Percentiles rank a stretch among this genome's conserved stretches.
Conservation (phyloP, 768 basidiomycete genomes). For the Leccinum subgranulosum region DNA sequence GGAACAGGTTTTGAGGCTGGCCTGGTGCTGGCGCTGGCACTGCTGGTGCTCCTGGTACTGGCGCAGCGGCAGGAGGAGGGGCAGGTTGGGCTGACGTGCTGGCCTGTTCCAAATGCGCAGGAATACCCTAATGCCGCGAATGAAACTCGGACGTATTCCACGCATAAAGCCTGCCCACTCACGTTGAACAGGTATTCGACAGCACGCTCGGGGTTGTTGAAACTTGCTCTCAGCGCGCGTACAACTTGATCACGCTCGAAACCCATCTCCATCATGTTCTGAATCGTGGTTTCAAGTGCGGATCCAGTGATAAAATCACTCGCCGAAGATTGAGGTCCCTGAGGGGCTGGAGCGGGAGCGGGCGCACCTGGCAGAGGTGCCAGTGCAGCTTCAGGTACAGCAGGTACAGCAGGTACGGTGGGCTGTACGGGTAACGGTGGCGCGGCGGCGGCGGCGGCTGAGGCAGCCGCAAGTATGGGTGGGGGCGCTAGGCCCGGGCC, state of each 20-base stretch:
- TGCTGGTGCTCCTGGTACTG: conserved; percentile 32
- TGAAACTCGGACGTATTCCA: conserved; percentile 5
- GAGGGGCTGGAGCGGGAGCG: conserved; percentile 27
- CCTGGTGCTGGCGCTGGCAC: conserved; percentile 29
- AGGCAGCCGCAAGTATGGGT: conserved; percentile 10
- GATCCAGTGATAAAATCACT: conserved; percentile 74
- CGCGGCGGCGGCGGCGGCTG: neutral
- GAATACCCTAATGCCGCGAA: conserved; percentile 63
- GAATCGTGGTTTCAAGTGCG: conserved; percentile 71
- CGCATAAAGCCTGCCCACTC: conserved; percentile 26
- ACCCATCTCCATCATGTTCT: conserved; percentile 92
- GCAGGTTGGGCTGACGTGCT: conserved; percentile 42
- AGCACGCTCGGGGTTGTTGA: conserved; percentile 96
- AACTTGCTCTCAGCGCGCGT: conserved; percentile 86
- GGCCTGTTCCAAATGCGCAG: conserved; percentile 38
- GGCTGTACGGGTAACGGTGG: conserved; percentile 25
- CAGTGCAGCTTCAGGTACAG: conserved; percentile 31
- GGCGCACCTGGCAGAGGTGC: conserved; percentile 29
- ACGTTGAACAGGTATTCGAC: conserved; percentile 98
- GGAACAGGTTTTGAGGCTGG: conserved; percentile 83
- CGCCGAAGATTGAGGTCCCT: conserved; percentile 34
- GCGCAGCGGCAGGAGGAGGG: conserved; percentile 35
- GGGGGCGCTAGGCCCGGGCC: conserved; percentile 3
- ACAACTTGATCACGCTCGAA: conserved; percentile 82
- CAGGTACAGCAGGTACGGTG: conserved; percentile 25